Conservation (phyloP, 306 rosid genomes). For the Vigna unguiculata region DNA sequence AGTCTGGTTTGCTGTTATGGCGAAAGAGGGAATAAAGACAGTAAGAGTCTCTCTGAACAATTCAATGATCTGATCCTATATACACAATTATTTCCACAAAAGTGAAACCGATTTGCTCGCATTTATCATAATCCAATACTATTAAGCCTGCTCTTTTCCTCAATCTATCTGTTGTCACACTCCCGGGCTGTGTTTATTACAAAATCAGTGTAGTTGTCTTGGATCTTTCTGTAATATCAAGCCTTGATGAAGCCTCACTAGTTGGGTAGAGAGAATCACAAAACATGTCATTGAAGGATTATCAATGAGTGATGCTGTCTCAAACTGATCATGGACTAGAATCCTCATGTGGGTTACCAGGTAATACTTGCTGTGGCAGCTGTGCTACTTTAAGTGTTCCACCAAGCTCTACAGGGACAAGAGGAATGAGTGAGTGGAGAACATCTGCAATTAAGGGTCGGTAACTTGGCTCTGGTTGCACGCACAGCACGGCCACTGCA, state of each 20-base stretch:
- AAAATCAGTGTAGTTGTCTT: conserved; percentile 4
- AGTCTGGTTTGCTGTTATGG: conserved; percentile 19
- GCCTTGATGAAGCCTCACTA: conserved; percentile 1
- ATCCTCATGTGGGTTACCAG: conserved; percentile 24
- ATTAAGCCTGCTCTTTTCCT: conserved; percentile 31
- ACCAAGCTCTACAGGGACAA: conserved; percentile 86
- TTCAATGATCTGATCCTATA: conserved; percentile 40
- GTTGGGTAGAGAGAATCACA: conserved; percentile 18
- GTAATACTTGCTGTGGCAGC: conserved; percentile 41
- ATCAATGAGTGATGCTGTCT: background rate
- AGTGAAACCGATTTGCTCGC: conserved; percentile 44
- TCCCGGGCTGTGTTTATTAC: background rate
- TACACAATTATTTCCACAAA: conserved; percentile 44
- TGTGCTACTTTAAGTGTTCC: conserved; percentile 82
- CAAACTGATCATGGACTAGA: conserved; percentile 45
- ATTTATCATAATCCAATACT: conserved; percentile 43
- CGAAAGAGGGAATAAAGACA: conserved; percentile 22
- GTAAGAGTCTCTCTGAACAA: conserved; percentile 26
- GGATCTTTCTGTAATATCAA: conserved; percentile 15
- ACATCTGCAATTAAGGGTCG: conserved; percentile 96
- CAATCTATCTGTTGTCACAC: conserved; percentile 34
- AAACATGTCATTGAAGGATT: conserved; percentile 24
- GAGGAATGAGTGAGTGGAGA: conserved; percentile 93
- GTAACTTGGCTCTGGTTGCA: conserved; percentile 96
- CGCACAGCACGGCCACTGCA: conserved; percentile 94